Evolutionary conservation across 495 filamentous ascomycete species (phyloP), one percentile per base, ranked within the genome.

Genomic region (Sabuloglossum arenarium): DNA sequence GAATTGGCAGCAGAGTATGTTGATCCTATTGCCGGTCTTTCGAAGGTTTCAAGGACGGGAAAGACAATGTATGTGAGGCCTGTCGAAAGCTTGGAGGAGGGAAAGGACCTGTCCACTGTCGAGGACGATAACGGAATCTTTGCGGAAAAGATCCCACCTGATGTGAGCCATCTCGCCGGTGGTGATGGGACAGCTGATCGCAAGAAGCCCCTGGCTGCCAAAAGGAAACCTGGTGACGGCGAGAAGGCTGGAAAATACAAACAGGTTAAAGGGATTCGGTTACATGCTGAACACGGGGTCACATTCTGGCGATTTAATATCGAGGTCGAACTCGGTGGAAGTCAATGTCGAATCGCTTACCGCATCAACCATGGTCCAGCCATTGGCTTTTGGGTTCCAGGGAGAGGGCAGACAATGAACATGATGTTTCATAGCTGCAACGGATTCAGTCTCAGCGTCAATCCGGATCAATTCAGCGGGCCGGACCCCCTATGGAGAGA

Each of bases 401-500:
- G 84, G 53, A 75, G 72, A 53, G 84, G 80, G 24, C 77, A 95
- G 68, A 76, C 84, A 8, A 97, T 98, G 93, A 94, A 97, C 69
- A 86, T 94, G 61, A 94, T 96, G 88, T 97, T 94, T 69, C 78
- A 97, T 72, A 90, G 81, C 65, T 94, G 93, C 73, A 98, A 98
- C 67, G 91, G 93, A 42, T 97, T 98, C 70, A 87, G 84, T 60
- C 64, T 84, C 55, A 83, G 76, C 60, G 85, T 86, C 53, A 78
- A 96, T 57, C 66, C 88, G 0, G 70, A 88, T 62, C 69, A 76
- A 47, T 82, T 96, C 67, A 85, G 81, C 62, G 91, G 91, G 0
- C 91, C 91, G 1, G 91, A 98, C 73, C 93, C 78, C 19, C 73
- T 95, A 55, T 95, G 90, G 90, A 90, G 93, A 60, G 88, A 95